Base-by-base conservation (phyloP, 2,329 filamentous ascomycete genomes). In the Aspergillus sp. region DNA sequence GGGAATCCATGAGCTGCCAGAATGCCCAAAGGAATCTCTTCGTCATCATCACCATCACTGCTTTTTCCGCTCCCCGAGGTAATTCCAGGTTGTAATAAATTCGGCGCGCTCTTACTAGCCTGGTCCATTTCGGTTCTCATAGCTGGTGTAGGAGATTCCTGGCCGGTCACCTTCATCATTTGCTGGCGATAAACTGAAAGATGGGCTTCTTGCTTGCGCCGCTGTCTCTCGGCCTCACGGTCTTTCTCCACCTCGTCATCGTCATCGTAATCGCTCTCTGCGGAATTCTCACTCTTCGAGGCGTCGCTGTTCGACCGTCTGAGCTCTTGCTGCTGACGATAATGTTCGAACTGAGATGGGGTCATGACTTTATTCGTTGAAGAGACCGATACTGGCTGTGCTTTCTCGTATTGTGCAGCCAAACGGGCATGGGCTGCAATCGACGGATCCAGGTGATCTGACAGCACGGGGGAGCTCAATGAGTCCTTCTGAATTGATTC, bases 91-190 rank as follows among this genome's bases (percentile, higher is more conserved):
- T 74, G 72, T 8, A 77, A 75, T 17, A 90, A 73, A 63, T 87
- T 88, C 1, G 88, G 86, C 3, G 86, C 85, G 72, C 88, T 90
- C 69, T 83, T 81, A 58, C 75, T 78, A 4, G 85, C 86, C 36
- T 83, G 79, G 17, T 83, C 81, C 62, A 88, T 75, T 53, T 80
- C 78, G 13, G 85, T 82, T n/a, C 86, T 84, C 25, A 82, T 75
- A 10, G 79, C 71, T 13, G 82, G 74, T 44, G 79, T 77, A 10
- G 82, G 75, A 4, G 82, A 75, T 21, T 86, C 79, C 67, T 94
- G 91, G 51, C 92, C 92, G 0, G 92, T 96, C 30, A 95, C 90
- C 77, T 96, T 96, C 90, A 94, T 96, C 92, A 96, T 96, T 76
- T 95, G 90, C 74, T 96, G 92, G 60, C 92, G 86, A 75, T 96